Evolutionary conservation across 2,329 filamentous ascomycete species (phyloP).

Genomic region (Diplodia corticola): DNA sequence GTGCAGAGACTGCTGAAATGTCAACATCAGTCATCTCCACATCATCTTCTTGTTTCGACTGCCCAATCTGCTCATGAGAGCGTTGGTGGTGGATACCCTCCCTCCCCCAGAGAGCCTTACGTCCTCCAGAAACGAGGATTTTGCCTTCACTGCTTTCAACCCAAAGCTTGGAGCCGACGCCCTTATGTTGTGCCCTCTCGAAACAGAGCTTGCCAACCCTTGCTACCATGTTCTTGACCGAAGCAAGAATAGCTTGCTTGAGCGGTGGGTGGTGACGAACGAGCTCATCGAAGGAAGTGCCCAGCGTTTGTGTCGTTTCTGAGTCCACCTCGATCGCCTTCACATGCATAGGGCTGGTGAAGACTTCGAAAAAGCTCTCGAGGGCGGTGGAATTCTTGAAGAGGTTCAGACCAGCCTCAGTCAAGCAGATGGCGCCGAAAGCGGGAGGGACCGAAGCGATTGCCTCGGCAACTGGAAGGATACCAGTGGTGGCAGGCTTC

Average conservation of each 20-base stretch:
- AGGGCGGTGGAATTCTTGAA: slow-evolving; percentile 82
- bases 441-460: slow-evolving; percentile 84
- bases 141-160: slow-evolving; percentile 60
- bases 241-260: slow-evolving; percentile 75
- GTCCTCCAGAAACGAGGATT: slow-evolving; percentile 59
- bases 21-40: slow-evolving; percentile 65
- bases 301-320: slow-evolving; percentile 71
- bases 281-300: slow-evolving; percentile 87
- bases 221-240: slow-evolving; percentile 86
- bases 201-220: slow-evolving; percentile 75
- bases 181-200: slow-evolving; percentile 65
- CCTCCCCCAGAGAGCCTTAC: slow-evolving; percentile 45
- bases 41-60: slow-evolving; percentile 45
- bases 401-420: slow-evolving; percentile 81
- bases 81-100: slow-evolving; percentile 37
- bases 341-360: slow-evolving; percentile 87
- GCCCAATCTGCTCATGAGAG: slow-evolving; percentile 24
- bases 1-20: slow-evolving; percentile 21
- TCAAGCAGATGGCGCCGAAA: slow-evolving; percentile 91
- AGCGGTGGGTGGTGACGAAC: slow-evolving; percentile 88
- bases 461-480: slow-evolving; percentile 84
- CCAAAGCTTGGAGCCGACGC: slow-evolving; percentile 79
- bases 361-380: slow-evolving; percentile 91
- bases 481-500: slow-evolving; percentile 61
- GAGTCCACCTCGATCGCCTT: slow-evolving; percentile 76